phyloP scores from a whole-genome alignment of 257 asterid genomes.

The Solanum bulbocastanum region DNA sequence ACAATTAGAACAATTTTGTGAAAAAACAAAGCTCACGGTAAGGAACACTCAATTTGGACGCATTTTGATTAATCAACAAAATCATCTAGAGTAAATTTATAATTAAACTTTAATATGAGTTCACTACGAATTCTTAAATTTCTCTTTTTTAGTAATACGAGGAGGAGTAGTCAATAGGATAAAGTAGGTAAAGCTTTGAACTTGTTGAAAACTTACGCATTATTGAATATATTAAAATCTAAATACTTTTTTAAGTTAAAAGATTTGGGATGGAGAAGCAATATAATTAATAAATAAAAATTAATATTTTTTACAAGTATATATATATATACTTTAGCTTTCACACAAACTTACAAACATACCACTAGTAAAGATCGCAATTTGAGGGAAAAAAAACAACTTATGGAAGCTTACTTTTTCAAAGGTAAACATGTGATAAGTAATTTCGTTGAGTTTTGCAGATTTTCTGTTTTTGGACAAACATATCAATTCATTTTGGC shows the following conservation, averaged over 20 bases:
- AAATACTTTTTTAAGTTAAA: not conserved
- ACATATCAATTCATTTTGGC: conserved; percentile 2
- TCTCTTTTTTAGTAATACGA: not conserved
- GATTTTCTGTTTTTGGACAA: not conserved
- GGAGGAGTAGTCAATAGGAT: not conserved
- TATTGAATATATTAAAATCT: not conserved
- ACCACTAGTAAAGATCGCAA: not conserved
- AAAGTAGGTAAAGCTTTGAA: not conserved
- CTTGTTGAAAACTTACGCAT: not conserved
- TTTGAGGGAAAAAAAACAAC: no score
- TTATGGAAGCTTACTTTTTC: not conserved
- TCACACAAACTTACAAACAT: not conserved
- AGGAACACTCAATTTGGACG: not conserved
- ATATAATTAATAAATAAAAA: not conserved
- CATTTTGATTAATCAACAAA: no score
- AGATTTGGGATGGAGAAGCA: not conserved
- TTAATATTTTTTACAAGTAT: not conserved
- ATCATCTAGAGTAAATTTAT: not conserved
- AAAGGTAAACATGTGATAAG: not conserved
- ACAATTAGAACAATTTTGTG: not conserved
- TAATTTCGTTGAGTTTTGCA: not conserved
- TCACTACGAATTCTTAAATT: not conserved
- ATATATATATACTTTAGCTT: not conserved
- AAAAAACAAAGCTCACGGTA: not conserved
- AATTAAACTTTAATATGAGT: no score